These are phyloP conservation scores for Globisporangium spiculum DNA, from an alignment of 352 stramenopile species.

Conservation along the genomic window DNA sequence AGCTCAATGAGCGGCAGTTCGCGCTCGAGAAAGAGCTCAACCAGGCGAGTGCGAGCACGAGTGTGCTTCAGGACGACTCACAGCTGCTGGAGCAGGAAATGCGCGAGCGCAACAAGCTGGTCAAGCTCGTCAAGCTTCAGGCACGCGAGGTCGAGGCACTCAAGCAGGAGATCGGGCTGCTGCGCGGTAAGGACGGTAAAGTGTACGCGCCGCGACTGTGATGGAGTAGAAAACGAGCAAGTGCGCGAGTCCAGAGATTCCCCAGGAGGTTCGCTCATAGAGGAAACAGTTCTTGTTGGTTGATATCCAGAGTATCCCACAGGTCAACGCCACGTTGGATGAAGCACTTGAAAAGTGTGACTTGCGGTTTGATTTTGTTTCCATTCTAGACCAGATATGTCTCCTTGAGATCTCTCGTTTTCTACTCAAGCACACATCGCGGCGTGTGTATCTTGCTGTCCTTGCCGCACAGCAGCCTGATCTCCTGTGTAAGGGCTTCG, in stretches of 20 bases:
- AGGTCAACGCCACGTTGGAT: too few relatives aligned
- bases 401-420: too few relatives aligned
- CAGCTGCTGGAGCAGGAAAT: constrained; percentile 66
- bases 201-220: constrained; percentile 50
- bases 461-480: too few relatives aligned
- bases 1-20: constrained; percentile 72
- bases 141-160: constrained; percentile 89
- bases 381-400: background rate
- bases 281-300: background rate
- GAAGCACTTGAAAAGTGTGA: background rate
- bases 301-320: background rate
- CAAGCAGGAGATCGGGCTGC: constrained; percentile 85
- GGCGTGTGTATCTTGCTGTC: too few relatives aligned
- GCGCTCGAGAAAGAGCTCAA: constrained; percentile 88
- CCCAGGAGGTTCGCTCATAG: background rate
- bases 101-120: constrained; percentile 87
- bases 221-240: background rate
- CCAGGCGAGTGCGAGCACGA: constrained; percentile 38
- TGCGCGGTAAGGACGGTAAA: constrained; percentile 83
- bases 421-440: too few relatives aligned
- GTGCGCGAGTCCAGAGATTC: background rate
- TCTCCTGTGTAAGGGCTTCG: too few relatives aligned
- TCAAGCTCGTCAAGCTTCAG: constrained; percentile 90
- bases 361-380: background rate
- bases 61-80: constrained; percentile 51